A percentile compares a stretch with the other conserved stretches of the same genome.
Evolutionary conservation across 164 flowering plant genomes (phyloP).

Genomic region (Magnolia kwangsiensis): DNA sequence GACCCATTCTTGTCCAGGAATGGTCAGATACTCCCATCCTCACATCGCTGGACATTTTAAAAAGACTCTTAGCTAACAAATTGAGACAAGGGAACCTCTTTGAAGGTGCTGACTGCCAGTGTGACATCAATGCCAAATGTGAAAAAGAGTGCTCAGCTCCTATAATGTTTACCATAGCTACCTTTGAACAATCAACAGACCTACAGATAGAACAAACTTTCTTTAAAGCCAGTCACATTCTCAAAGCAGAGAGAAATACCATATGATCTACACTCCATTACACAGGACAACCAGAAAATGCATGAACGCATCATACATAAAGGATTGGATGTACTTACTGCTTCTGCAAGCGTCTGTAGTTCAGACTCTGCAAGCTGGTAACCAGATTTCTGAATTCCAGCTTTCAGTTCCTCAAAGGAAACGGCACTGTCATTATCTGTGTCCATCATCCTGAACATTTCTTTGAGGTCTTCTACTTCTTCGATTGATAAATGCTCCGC

Average conservation of each 20-base stretch:
- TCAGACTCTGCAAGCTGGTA: conserved; percentile 81
- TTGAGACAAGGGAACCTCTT: not conserved
- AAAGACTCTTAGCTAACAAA: not conserved
- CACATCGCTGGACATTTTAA: no score
- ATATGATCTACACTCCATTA: not conserved
- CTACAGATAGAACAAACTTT: not conserved
- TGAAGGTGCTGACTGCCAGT: not conserved
- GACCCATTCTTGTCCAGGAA: no score
- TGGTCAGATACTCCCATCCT: no score
- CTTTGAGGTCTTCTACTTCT: conserved; percentile 84
- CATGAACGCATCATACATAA: not conserved
- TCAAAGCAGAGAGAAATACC: not conserved
- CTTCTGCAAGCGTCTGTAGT: conserved; percentile 81
- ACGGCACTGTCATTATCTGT: conserved; percentile 72
- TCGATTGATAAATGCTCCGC: conserved; percentile 80
- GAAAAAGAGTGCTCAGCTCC: not conserved
- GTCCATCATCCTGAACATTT: conserved; percentile 77
- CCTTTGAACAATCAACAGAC: no score
- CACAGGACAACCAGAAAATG: not conserved
- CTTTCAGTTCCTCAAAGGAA: conserved; percentile 67
- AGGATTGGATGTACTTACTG: conserved; percentile 47
- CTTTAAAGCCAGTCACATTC: not conserved
- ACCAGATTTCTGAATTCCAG: conserved; percentile 58
- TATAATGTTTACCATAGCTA: no score
- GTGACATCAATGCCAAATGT: not conserved